Evolutionary conservation across 768 basidiomycete genomes (phyloP), one percentile per base, ranked within the genome.

Genomic region (Termitomyces sp.): DNA sequence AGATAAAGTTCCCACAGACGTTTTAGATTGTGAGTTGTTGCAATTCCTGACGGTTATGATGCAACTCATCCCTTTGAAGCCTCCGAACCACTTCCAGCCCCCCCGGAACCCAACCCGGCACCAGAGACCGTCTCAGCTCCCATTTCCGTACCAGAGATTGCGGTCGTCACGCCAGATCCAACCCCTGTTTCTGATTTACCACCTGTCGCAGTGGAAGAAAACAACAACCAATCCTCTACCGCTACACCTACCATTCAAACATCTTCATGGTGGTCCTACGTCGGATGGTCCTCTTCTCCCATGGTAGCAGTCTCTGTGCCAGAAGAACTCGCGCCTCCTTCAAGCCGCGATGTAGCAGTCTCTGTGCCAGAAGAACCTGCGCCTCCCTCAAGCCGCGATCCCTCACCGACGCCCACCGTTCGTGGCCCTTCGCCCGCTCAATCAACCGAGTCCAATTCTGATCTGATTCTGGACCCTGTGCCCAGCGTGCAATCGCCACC

Each of bases 191-290:
- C 12, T 2, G 46, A 22, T 32, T 18, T 24, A 16, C 24, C 36
- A 26, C 18, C 35, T 2, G 6, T 48, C 16, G 32, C 36, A n/a
- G n/a, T 40, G 18, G 58, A 53, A 58, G 45, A 48, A 5, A 30
- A 10, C 53, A 12, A 24, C 14, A 40, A 26, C 20, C 2, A 24
- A 24, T 22, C 36, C 13, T n/a, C 45, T 32, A 3, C 36, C 16
- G 40, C 30, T 22, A 28, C 28, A 10, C n/a, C 51, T 28, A 30
- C 56, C 40, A 13, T 50, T 42, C 24, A 53, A 13, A 2, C 68
- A 0, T 63, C 66, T 16, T 72, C 77, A 0, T 84, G 82, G 84
- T 82, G 78, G 83, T 66, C 72, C 22, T 82, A 80, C 59, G 58
- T 84, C 6, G 74, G 77, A 7, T 79, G 79, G 79, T 62, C 64